Base-by-base conservation (phyloP, 257 asterid genomes). In the Leonotis leonurus region DNA sequence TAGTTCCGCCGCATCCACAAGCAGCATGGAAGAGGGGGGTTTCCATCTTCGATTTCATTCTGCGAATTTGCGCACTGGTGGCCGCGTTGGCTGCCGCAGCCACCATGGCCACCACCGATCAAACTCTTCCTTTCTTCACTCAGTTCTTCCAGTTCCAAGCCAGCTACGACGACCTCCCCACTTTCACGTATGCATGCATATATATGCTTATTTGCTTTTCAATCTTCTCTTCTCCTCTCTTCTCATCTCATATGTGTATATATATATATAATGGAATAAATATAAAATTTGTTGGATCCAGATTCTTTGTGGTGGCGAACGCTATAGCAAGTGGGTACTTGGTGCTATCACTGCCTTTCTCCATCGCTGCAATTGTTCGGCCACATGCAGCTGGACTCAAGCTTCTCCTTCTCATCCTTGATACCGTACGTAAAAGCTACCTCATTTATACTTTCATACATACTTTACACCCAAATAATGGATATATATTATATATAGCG, bases 131-230 rank as follows among this genome's bases (percentile, higher is more conserved):
- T 18, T 85, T 89, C 71, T 89, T 89, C 79, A 89, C 88, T 1
- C 94, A 83, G 78, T 83, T 84, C 75, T 79, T 84, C 61, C 95
- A 86, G 77, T 86, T 89, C 53, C 79, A 84, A 76, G 97, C 95
- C 22, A 77, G 90, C 83, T 84, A 89, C 24, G 86, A 86, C 21
- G 94, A 86, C 58, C 82, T 89, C 79, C 94, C 97, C 3, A 60
- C 92, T 64, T 86, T 86, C 81, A 65, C 87, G 97, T 84, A 64
- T 11, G 21, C 20, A 26, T 20, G 8, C 72, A 62, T 20, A 13
- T n/a, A n/a, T n/a, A n/a, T n/a, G n/a, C n/a, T n/a, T n/a, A n/a
- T n/a, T n/a, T n/a, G n/a, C n/a, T n/a, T n/a, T 30, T 30, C 5
- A 5, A 2, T 33, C 2, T 33, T 33, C 39, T 33, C 9, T n/a